Evolutionary conservation across 148 eudicot genomes (phyloP), one percentile per base, ranked within the genome.

Genomic region (Cornus kousa): DNA sequence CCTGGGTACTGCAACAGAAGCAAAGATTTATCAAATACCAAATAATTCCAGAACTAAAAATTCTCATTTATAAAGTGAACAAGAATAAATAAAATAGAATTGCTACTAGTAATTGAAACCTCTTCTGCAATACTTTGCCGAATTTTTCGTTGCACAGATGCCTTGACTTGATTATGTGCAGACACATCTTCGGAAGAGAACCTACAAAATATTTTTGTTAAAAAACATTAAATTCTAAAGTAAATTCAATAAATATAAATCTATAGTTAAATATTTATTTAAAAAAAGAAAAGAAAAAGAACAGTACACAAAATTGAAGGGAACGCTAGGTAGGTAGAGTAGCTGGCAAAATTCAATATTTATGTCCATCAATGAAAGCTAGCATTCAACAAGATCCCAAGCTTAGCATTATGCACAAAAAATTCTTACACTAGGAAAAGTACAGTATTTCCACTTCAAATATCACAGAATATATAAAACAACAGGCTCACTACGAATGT

Each of bases 161-260:
- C 97, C 86, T 96, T 96, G 55, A 96, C 99, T 90, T 96, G 99
- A 90, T 96, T 96, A 81, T 96, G 99, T 50, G 89, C 97, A 81
- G 99, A 93, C 68, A 96, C 98, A 72, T 96, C 99, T 82, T 96
- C 99, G 72, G 89, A 78, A 67, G 98, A 84, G 81, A 96, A 96
- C 87, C 99, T 96, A 83, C 28, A 17, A 66, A 59, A 35, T 40
- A 67, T 62, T n/a, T 35, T 35, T 50, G 35, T 12, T 10, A 62
- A 14, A 62, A 20, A 12, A 22, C 13, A 59, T 74, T 28, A 28
- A 28, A 11, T 17, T 35, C 3, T 9, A 59, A 6, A 11, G 20
- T 19, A 46, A 60, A 59, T 20, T 32, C 4, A 14, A 20, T 66
- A 35, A 5, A 35, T 35, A 35, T 35, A 35, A 35, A 35, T 35